Percentiles rank a stretch among this genome's conserved stretches.
Evolutionary conservation across 2,329 filamentous ascomycete genomes (phyloP).

Genomic region (Berkeleyomyces basicola): DNA sequence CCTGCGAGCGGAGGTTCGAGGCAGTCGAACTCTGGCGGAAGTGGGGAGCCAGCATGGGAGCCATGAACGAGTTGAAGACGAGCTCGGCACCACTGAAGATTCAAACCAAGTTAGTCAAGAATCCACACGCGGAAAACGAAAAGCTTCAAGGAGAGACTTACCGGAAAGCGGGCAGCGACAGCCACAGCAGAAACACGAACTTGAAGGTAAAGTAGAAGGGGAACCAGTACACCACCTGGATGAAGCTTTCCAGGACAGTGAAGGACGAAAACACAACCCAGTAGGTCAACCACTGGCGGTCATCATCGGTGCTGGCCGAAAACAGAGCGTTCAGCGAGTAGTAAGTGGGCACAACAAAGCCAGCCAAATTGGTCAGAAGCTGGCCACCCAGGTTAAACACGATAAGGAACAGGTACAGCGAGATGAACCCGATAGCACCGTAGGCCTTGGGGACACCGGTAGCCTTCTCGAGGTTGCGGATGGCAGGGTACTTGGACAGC

Average conservation of each 20-base stretch:
- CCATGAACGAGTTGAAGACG: conserved; percentile 90
- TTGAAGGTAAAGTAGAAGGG: conserved; percentile 99
- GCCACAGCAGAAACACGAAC: conserved; percentile 94
- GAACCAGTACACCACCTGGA: conserved; percentile 85
- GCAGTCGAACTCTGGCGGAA: conserved; percentile 62
- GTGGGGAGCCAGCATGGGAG: conserved; percentile 83
- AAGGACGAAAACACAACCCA: conserved; percentile 77
- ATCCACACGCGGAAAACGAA: neutral
- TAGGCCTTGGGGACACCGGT: conserved; percentile 74
- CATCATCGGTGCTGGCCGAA: conserved; percentile 52
- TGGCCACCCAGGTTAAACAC: conserved; percentile 85
- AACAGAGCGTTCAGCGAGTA: conserved; percentile 71
- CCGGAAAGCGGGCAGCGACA: conserved; percentile 86
- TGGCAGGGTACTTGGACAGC: conserved; percentile 71
- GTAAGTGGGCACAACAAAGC: conserved; percentile 69
- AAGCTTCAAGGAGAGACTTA: conserved; percentile 34
- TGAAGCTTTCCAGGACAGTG: conserved; percentile 66
- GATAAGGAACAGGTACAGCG: conserved; percentile 79
- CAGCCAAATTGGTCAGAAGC: conserved; percentile 73
- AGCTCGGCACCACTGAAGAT: conserved; percentile 69
- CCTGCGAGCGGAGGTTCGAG: conserved; percentile 71
- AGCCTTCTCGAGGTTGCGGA: conserved; percentile 77
- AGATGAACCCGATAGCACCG: conserved; percentile 55
- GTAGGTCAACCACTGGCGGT: conserved; percentile 76
- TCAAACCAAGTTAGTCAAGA: conserved; percentile 11